These are phyloP conservation scores for Trichoderma polysporum DNA, from an alignment of 2,329 filamentous ascomycete species.

Conservation along the genomic window DNA sequence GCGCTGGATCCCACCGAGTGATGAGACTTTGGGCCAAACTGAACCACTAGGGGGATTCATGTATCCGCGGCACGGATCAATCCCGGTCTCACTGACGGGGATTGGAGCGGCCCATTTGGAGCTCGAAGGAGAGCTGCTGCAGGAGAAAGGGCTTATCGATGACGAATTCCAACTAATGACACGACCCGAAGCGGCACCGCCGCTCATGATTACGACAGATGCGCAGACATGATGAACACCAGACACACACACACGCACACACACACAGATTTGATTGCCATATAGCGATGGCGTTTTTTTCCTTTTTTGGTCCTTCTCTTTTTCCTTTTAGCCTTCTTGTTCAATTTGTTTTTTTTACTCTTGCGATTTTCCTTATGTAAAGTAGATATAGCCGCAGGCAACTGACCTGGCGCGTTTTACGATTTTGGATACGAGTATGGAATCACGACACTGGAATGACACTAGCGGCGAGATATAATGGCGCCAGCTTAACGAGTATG, in stretches of 20 bases:
- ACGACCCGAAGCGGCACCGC: conserved; percentile 23
- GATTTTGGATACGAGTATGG: conserved; percentile 11
- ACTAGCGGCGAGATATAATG: neutral
- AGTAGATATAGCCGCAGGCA: conserved; percentile 19
- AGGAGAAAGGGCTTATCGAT: conserved; percentile 22
- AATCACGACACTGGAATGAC: neutral
- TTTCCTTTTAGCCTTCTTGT: neutral
- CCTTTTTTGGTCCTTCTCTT: neutral
- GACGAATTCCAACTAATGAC: conserved; percentile 23
- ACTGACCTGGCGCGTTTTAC: conserved; percentile 19
- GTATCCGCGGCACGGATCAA: conserved; percentile 17
- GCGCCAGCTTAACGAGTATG: neutral
- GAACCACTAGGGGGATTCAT: neutral
- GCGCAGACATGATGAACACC: conserved; percentile 13
- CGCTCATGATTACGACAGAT: conserved; percentile 26
- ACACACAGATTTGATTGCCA: conserved; percentile 19
- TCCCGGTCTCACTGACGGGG: conserved; percentile 27
- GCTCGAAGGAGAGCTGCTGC: conserved; percentile 24
- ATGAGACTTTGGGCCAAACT: neutral
- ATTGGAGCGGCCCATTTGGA: conserved; percentile 28
- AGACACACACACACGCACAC: neutral
- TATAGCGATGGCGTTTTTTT: neutral
- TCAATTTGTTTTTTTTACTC: neutral
- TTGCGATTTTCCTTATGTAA: neutral
- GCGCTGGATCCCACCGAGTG: neutral